These are phyloP conservation scores for Eucalyptus cloeziana DNA, from an alignment of 345 rosid species.

Conservation along the genomic window DNA sequence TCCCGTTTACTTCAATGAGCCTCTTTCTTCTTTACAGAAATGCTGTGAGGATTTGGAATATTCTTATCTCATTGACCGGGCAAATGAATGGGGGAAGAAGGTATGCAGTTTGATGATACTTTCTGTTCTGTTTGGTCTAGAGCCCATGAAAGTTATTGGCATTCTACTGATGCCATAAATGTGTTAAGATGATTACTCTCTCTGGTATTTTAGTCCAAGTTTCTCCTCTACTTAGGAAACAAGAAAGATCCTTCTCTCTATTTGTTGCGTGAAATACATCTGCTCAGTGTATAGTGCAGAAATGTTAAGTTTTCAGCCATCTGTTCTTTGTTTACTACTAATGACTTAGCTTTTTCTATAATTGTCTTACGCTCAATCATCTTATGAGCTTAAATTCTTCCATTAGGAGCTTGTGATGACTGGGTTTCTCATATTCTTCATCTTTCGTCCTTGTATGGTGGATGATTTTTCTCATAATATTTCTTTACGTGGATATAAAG, in stretches of 20 bases:
- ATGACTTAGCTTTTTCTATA: neutral
- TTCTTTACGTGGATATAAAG: neutral
- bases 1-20: constrained; percentile 99
- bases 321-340: neutral
- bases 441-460: neutral
- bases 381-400: neutral
- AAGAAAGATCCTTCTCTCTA: neutral
- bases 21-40: constrained; percentile 90
- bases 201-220: neutral
- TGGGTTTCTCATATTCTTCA: neutral
- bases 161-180: neutral
- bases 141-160: neutral
- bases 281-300: neutral
- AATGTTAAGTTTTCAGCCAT: neutral
- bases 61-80: constrained; percentile 84
- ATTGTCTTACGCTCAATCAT: neutral
- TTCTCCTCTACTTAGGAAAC: neutral
- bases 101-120: constrained; percentile 8
- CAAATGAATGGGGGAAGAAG: constrained; percentile 89
- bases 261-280: neutral
- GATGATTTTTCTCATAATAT: neutral
- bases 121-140: neutral
- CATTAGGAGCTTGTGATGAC: neutral
- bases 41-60: constrained; percentile 97
- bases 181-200: neutral